These are phyloP conservation scores for Fusarium tuaranense DNA, from an alignment of 2,329 filamentous ascomycete genomes.

Conservation along the genomic window DNA sequence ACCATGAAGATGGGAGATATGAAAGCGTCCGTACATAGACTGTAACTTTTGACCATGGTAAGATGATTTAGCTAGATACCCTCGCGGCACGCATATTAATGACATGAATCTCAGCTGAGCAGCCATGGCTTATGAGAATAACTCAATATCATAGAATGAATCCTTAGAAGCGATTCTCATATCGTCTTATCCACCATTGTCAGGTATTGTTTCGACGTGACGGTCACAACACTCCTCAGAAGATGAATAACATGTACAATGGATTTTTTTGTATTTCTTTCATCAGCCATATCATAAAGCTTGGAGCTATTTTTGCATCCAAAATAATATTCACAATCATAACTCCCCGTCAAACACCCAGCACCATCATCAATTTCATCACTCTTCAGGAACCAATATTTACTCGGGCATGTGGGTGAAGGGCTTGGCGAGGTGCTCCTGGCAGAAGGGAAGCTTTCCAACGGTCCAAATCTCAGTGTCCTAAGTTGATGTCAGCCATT, in stretches of 20 bases:
- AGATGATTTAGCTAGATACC: constrained; percentile 25
- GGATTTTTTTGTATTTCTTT: background rate
- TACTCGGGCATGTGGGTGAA: constrained; percentile 74
- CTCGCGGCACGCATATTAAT: constrained; percentile 3
- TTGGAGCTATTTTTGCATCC: background rate
- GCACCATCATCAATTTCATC: constrained; percentile 16
- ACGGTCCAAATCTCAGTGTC: constrained; percentile 78
- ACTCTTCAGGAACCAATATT: constrained; percentile 11
- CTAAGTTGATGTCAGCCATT: constrained; percentile 48
- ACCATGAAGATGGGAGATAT: background rate
- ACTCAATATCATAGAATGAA: background rate
- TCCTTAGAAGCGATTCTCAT: background rate
- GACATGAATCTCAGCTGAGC: background rate
- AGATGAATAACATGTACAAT: background rate
- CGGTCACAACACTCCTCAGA: background rate
- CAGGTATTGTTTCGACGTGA: background rate
- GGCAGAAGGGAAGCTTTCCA: constrained; percentile 76
- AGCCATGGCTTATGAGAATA: background rate
- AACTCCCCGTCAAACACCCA: constrained; percentile 14
- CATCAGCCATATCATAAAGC: background rate
- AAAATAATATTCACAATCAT: background rate
- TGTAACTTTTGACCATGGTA: constrained; percentile 16
- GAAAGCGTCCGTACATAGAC: constrained; percentile 18
- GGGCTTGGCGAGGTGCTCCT: constrained; percentile 72
- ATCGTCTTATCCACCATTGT: background rate